phyloP scores from a whole-genome alignment of 495 filamentous ascomycete species.

The Melanomma pulvis-pyrius region DNA sequence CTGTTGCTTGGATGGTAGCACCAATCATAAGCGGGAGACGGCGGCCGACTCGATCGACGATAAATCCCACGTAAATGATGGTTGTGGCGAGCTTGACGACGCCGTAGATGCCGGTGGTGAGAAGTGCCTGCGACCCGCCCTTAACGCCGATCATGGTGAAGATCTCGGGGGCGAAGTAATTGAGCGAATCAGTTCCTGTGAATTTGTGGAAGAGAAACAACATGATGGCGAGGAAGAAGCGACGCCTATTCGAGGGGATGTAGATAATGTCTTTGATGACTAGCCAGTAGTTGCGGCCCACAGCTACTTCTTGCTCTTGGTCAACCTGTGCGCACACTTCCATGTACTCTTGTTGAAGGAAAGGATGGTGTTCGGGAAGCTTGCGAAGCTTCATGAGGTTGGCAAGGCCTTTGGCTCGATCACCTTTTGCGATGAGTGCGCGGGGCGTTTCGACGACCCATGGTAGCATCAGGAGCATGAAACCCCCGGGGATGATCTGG shows the following conservation, averaged over 20 bases:
- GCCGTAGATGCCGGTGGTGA: slow-evolving; percentile 35
- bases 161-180: slow-evolving; percentile 41
- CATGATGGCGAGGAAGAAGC: slow-evolving; percentile 41
- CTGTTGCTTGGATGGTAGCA: slow-evolving; percentile 24
- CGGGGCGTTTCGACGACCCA: slow-evolving; percentile 39
- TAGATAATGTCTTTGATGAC: slow-evolving; percentile 27
- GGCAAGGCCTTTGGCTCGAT: slow-evolving; percentile 40
- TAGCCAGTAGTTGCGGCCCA: slow-evolving; percentile 32
- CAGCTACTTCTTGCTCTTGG: slow-evolving; percentile 28
- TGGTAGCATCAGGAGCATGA: slow-evolving; percentile 57
- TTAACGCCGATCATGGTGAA: slow-evolving; percentile 35
- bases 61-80: slow-evolving; percentile 28
- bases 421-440: slow-evolving; percentile 42
- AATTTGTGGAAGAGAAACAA: slow-evolving; percentile 38
- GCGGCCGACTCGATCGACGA: slow-evolving; percentile 32
- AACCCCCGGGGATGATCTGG: slow-evolving; percentile 16
- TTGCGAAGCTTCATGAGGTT: slow-evolving; percentile 29
- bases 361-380: slow-evolving; percentile 27
- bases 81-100: slow-evolving; percentile 30
- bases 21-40: slow-evolving; percentile 30
- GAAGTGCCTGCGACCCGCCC: slow-evolving; percentile 27
- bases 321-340: slow-evolving; percentile 22
- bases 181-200: slow-evolving; percentile 36
- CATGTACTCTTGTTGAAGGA: slow-evolving; percentile 19
- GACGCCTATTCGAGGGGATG: slow-evolving; percentile 35